Percentiles rank a stretch among this genome's conserved stretches.
These are phyloP conservation scores for Cladophialophora carrionii DNA, from an alignment of 2,329 filamentous ascomycete species.

Conservation along the genomic window DNA sequence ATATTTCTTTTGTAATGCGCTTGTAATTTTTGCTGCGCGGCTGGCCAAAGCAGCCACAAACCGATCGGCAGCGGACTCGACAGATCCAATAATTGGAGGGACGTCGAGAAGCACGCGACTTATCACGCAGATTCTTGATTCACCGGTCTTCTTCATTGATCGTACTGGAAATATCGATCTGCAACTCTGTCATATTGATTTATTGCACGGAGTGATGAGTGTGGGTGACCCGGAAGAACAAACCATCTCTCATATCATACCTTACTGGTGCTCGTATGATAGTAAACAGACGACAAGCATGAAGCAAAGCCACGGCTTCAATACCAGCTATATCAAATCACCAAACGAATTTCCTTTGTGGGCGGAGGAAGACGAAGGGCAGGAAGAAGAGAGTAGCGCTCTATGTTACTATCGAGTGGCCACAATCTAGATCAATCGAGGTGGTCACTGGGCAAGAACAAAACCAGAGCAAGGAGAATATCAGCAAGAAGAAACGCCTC, in stretches of 20 bases:
- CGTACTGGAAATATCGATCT: conserved; percentile 37
- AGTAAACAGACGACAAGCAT: neutral
- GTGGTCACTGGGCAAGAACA: neutral
- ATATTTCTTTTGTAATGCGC: conserved; percentile 32
- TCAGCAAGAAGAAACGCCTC: conserved; percentile 28
- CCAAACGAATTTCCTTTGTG: conserved; percentile 23
- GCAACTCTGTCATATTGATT: conserved; percentile 40
- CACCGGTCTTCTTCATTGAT: conserved; percentile 40
- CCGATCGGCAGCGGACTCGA: conserved; percentile 14
- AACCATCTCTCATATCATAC: neutral
- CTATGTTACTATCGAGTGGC: neutral
- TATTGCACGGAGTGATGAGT: conserved; percentile 38
- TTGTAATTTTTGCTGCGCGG: conserved; percentile 14
- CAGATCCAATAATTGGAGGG: conserved; percentile 11
- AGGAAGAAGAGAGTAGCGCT: neutral
- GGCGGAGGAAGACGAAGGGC: neutral
- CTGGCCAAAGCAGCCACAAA: conserved; percentile 14
- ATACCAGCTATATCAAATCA: conserved; percentile 12
- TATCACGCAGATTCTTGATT: conserved; percentile 28
- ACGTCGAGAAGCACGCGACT: conserved; percentile 23
- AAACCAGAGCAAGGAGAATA: conserved; percentile 8
- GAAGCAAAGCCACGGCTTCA: conserved; percentile 9
- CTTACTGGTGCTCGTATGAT: neutral
- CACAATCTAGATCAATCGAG: neutral
- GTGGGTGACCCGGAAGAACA: conserved; percentile 12